Base-by-base conservation (phyloP, 2,329 filamentous ascomycete genomes). In the Epicoccum nigrum region DNA sequence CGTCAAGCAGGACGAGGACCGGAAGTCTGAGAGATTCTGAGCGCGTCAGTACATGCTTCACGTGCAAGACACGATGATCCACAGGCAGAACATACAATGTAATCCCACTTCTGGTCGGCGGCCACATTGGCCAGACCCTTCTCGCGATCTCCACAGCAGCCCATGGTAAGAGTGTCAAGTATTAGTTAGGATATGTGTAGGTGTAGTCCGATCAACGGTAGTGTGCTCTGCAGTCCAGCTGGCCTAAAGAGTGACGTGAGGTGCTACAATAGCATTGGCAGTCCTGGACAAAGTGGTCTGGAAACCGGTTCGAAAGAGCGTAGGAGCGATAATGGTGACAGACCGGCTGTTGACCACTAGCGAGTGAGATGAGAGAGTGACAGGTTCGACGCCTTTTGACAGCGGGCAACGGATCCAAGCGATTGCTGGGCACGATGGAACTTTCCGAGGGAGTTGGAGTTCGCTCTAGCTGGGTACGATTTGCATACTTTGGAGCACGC, bases 1-100 rank as follows among this genome's bases (percentile, higher is more conserved):
- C 1, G 88, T 83, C 60, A 88, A 86, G 72, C 88, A 92, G 12
- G 90, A 93, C 23, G 83, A 86, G 2, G 89, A 87, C 71, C 88
- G 91, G 81, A 97, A 97, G 74, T 97, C 93, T 45, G 69, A 71
- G 21, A 81, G 72, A n/a, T 72, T 80, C 74, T 77, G 47, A 19
- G 7, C 20, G 8, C 12, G 56, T 74, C 45, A 74, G 67, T 42
- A 41, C n/a, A n/a, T 20, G 25, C 13, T 34, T 7, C n/a, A n/a
- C n/a, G n/a, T n/a, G n/a, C n/a, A n/a, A n/a, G n/a, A n/a, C n/a
- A 1, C 25, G 25, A 4, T 11, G 13, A 19, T 37, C 19, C 30
- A 45, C 27, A n/a, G 7, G 9, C 21, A 21, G n/a, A 20, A 76
- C 87, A 69, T 77, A 91, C 89, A 71, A 97, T 92, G 72, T 92